A percentile compares a stretch with the other conserved stretches of the same genome.
These are phyloP conservation scores for Fraxinus albicans DNA, from an alignment of 305 asterid species.

Conservation along the genomic window DNA sequence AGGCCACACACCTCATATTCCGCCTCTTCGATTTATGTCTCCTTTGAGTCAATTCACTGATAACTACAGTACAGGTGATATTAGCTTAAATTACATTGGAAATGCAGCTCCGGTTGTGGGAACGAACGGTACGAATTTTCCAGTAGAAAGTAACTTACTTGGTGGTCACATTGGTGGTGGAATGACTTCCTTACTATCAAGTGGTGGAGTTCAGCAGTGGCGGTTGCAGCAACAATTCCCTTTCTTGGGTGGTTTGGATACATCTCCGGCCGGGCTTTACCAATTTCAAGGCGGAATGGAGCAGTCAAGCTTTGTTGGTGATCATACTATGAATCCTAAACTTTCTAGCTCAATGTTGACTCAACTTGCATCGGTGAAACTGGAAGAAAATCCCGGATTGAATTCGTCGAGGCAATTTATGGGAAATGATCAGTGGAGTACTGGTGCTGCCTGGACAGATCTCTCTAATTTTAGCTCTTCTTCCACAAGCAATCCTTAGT, in stretches of 20 bases:
- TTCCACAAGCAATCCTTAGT: constrained; percentile 63
- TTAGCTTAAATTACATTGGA: constrained; percentile 49
- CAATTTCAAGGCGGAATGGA: constrained; percentile 46
- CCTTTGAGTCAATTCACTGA: constrained; percentile 61
- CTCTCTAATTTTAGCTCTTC: constrained; percentile 74
- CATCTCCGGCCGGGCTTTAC: constrained; percentile 37
- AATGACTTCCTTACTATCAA: constrained; percentile 40
- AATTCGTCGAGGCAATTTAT: constrained; percentile 49
- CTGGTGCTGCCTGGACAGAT: constrained; percentile 50
- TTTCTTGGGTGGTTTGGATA: constrained; percentile 52
- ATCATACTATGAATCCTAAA: constrained; percentile 42
- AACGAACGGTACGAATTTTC: constrained; percentile 48
- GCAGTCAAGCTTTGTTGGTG: constrained; percentile 36
- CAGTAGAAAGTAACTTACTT: constrained; percentile 35
- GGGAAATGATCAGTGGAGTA: constrained; percentile 54
- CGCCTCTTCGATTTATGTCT: constrained; percentile 58
- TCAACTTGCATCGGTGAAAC: constrained; percentile 55
- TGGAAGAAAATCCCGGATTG: constrained; percentile 54
- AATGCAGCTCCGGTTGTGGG: constrained; percentile 36
- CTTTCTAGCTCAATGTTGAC: constrained; percentile 37
- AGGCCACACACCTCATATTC: constrained; percentile 43
- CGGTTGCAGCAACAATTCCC: constrained; percentile 67
- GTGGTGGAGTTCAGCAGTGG: constrained; percentile 60
- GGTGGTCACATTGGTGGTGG: constrained; percentile 27
- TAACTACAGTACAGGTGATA: constrained; percentile 28